Base-by-base conservation (phyloP, 257 asterid species). In the Galeopsis tetrahit region DNA sequence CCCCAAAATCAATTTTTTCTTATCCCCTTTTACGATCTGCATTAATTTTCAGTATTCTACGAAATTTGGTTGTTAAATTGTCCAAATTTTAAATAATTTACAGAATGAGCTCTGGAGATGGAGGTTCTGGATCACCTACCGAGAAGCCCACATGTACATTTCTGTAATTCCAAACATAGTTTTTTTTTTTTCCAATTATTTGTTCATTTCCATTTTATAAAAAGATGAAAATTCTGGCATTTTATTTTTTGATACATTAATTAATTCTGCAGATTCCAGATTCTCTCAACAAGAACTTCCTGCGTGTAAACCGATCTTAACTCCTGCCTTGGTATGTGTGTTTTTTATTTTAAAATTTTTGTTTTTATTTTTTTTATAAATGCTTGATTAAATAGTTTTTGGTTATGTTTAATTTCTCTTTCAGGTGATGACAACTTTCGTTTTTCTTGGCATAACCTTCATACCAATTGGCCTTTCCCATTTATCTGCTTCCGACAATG, bases 211-310 rank as follows among this genome's bases (percentile, higher is more conserved):
- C 10, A 44, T 46, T 2, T 75, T 58, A 7, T 66, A 59, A 53
- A 36, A 55, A 63, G 2, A 34, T 51, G 36, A 36, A 38, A 7
- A 10, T 6, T 11, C 7, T 10, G 52, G 52, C 40, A 13, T 17
- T 53, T 10, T 51, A 71, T 53, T 60, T 7, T 66, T 21, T 21
- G 28, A 21, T 21, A 21, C 28, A 21, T 21, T 21, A 21, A 21
- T 21, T 21, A 21, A 21, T 21, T 21, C 28, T 21, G 28, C 85
- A 94, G 99, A 91, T 94, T 94, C 97, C 0, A 91, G 81, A 86
- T 94, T 94, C 71, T 86, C 96, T 36, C 99, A 94, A 74, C 97
- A 94, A 88, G 99, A 94, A 69, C 97, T 94, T 74, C 96, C 97
- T 5, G 97, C 99, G 61, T 94, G 96, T 85, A 94, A 94, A 74